phyloP scores from a whole-genome alignment of 176 grass and related monocot species.

The Eragrostis nindensis region DNA sequence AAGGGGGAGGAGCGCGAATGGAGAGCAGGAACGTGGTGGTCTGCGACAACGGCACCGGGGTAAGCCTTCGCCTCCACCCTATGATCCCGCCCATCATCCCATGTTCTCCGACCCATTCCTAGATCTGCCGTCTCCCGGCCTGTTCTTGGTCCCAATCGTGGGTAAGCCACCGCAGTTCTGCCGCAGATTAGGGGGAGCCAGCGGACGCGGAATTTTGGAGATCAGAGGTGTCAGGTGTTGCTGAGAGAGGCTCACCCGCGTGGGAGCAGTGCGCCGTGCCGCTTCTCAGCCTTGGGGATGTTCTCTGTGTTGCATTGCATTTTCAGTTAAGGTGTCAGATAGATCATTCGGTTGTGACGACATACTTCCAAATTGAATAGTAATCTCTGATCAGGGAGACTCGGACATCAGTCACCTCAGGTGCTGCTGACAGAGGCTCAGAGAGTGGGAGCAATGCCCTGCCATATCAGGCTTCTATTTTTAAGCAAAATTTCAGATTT shows the following conservation, averaged over 20 bases:
- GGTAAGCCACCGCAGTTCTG: not conserved
- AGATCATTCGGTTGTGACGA: no score
- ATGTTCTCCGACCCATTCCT: not conserved
- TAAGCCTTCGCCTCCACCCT: constrained; percentile 24
- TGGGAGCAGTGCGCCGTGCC: no score
- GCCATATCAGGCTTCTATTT: not conserved
- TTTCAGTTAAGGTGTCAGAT: no score
- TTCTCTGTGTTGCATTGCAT: no score
- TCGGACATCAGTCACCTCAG: not conserved
- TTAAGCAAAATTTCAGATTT: not conserved
- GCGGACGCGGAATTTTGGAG: no score
- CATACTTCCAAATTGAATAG: no score
- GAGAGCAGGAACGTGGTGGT: constrained; percentile 79
- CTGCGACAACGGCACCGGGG: constrained; percentile 91
- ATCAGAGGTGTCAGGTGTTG: no score
- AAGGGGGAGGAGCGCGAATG: constrained; percentile 36
- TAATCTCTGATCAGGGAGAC: no score
- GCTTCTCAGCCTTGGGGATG: no score
- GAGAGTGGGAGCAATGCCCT: no score
- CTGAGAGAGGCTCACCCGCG: no score
- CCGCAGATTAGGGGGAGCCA: not conserved
- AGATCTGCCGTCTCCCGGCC: constrained; percentile 4
- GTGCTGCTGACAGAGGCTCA: not conserved
- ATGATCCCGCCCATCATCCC: not conserved
- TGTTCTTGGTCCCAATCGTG: constrained; percentile 8